These are phyloP conservation scores for Bipolaris bicolor DNA, from an alignment of 2,329 filamentous ascomycete genomes.

Conservation along the genomic window DNA sequence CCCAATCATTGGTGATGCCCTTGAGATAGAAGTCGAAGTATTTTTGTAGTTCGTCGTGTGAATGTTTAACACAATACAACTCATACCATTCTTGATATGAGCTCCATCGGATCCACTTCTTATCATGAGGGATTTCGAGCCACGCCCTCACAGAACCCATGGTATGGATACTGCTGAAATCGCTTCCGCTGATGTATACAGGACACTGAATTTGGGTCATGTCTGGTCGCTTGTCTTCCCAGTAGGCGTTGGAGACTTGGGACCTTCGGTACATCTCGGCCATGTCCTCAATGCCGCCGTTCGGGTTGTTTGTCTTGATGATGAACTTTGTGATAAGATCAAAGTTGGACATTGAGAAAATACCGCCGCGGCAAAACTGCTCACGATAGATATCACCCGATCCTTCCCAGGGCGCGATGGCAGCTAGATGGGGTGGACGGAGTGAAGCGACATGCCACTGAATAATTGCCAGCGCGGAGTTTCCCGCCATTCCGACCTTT, in stretches of 20 bases:
- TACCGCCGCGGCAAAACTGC: conserved; percentile 16
- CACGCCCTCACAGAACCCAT: conserved; percentile 18
- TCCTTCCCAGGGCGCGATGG: conserved; percentile 57
- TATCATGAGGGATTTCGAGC: conserved; percentile 7
- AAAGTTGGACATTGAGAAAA: conserved; percentile 11
- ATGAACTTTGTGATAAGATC: conserved; percentile 9
- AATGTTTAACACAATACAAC: conserved; percentile 13
- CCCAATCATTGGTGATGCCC: conserved; percentile 55
- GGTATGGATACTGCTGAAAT: conserved; percentile 18
- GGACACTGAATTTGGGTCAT: conserved; percentile 21
- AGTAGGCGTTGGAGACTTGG: conserved; percentile 11
- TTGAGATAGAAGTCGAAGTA: conserved; percentile 59
- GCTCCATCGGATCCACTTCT: conserved; percentile 14
- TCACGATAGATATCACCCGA: conserved; percentile 33
- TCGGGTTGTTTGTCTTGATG: conserved; percentile 9
- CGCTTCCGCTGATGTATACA: conserved; percentile 19
- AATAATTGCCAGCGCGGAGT: conserved; percentile 50
- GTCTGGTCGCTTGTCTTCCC: conserved; percentile 20
- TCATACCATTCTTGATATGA: conserved; percentile 27
- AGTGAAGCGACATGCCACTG: conserved; percentile 54
- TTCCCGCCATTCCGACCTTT: conserved; percentile 52
- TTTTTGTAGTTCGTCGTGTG: conserved; percentile 18
- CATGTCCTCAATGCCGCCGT: conserved; percentile 8
- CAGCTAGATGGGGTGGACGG: conserved; percentile 50
- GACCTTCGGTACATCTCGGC: conserved; percentile 10